Evolutionary conservation across 768 basidiomycete species (phyloP), one percentile per base, ranked within the genome.

Genomic region (Pisolithus sp.): DNA sequence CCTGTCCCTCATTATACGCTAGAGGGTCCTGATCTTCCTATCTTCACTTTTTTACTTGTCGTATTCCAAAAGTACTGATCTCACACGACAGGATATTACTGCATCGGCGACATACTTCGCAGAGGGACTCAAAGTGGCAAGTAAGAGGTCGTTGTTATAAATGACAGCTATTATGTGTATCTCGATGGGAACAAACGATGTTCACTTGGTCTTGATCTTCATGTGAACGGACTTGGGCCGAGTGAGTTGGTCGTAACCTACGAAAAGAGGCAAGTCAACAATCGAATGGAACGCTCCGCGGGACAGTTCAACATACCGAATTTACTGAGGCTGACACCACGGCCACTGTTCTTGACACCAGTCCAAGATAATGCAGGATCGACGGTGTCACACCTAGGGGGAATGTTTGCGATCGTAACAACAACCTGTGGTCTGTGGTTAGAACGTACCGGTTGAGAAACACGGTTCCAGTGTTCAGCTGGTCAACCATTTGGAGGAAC

Each of bases 341-440:
- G 75, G 23, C 96, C 96, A 50, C 88, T 93, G 60, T 96, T 73
- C 74, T 97, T 98, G 44, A 91, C 86, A 2, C 95, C 96, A 3
- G 86, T 89, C 96, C 96, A 99, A 0, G 89, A 79, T 2, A 98
- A 73, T 5, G 93, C 92, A 2, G 96, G 95, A 62, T 99, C 96
- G 21, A 96, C 76, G 62, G 76, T 85, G 68, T 99, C 95, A 59
- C 89, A 90, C 40, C 87, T 87, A 55, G 2, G 23, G 28, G 44
- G 18, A 56, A 18, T 21, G 51, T 15, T 17, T 18, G 47, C 15
- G 15, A 6, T 18, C 15, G 20, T 21, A 23, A 17, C 7, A n/a
- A 17, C 8, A 4, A 1, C 46, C 18, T 20, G 12, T 18, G n/a
- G 30, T 30, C 31, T 15, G 10, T n/a, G 17, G 46, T 39, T 10